Conservation (phyloP, 805 yeast genomes). For the Kockiozyma suomiensis region DNA sequence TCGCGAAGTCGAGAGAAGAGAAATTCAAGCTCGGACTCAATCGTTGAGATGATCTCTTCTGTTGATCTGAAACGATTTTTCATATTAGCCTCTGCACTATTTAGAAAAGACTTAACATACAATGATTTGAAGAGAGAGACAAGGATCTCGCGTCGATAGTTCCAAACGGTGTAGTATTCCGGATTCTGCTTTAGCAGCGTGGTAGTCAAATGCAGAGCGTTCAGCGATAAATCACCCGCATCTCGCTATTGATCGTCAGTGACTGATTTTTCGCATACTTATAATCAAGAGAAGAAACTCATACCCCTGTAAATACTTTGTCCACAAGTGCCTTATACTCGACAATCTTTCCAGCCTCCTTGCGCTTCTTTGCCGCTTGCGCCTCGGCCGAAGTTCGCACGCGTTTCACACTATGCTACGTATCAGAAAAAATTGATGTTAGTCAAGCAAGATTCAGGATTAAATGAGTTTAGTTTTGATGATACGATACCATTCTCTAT, state of each 20-base stretch:
- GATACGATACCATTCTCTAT: not conserved
- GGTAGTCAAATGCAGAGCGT: conserved; percentile 57
- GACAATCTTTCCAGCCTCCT: conserved; percentile 64
- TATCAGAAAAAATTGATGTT: not conserved
- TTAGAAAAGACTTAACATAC: not conserved
- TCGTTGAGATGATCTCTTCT: conserved; percentile 40
- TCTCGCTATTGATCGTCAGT: too few species aligned
- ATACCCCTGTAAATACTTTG: conserved; percentile 45
- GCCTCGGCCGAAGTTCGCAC: conserved; percentile 56
- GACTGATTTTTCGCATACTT: too few species aligned
- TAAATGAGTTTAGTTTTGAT: too few species aligned
- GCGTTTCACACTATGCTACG: conserved; percentile 73
- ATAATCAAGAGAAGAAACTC: not conserved
- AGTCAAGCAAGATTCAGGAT: not conserved
- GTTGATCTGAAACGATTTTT: not conserved
- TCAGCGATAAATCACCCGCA: conserved; percentile 41
- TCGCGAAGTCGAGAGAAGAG: conserved; percentile 59
- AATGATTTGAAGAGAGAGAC: conserved; percentile 39
- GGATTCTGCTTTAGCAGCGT: conserved; percentile 69
- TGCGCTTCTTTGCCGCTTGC: conserved; percentile 53
- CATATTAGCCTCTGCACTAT: too few species aligned
- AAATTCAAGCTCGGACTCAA: conserved; percentile 63
- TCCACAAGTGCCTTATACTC: conserved; percentile 54
- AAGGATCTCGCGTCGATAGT: conserved; percentile 76
- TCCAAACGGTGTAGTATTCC: conserved; percentile 89